phyloP scores from a whole-genome alignment of 139 green algal genomes.

The Chlorella sorokiniana region DNA sequence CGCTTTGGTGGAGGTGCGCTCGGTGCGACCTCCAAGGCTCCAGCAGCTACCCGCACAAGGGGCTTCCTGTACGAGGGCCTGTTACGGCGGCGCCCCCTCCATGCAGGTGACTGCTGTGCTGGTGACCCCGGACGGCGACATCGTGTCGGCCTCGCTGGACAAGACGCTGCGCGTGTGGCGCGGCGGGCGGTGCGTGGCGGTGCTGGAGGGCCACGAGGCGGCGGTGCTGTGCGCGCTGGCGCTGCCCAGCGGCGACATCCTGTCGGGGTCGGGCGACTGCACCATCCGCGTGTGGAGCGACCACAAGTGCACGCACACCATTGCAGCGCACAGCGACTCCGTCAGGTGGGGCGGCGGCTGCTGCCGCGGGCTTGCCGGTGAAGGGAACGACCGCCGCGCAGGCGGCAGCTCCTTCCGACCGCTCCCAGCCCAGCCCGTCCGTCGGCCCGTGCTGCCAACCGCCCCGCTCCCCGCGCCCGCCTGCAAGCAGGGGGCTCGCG shows the following conservation, averaged over 20 bases:
- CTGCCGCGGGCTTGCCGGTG: too few relatives aligned
- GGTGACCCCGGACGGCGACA: conserved; percentile 57
- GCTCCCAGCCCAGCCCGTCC: neutral
- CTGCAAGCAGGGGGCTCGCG: conserved; percentile 64
- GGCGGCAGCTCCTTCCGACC: too few relatives aligned
- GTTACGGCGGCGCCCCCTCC: neutral
- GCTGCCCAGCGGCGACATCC: conserved; percentile 69
- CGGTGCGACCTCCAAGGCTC: too few relatives aligned
- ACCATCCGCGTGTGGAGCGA: conserved; percentile 60
- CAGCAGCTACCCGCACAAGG: too few relatives aligned
- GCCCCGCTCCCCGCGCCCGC: neutral
- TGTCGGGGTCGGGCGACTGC: conserved; percentile 79
- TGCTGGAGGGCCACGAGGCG: conserved; percentile 77
- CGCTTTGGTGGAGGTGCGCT: too few relatives aligned
- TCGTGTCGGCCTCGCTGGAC: conserved; percentile 87
- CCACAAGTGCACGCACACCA: conserved; percentile 61
- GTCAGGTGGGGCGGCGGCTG: conserved; percentile 61
- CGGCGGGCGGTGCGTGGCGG: conserved; percentile 44
- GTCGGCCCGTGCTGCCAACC: neutral
- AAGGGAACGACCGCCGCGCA: neutral
- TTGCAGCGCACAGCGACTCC: conserved; percentile 82
- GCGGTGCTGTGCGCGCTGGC: conserved; percentile 79
- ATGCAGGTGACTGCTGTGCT: conserved; percentile 75
- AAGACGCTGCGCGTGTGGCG: conserved; percentile 82
- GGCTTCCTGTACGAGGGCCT: too few relatives aligned